A percentile compares a stretch with the other conserved stretches of the same genome.
Conservation (phyloP, 208 protist species). For the Trypanosoma avium region DNA sequence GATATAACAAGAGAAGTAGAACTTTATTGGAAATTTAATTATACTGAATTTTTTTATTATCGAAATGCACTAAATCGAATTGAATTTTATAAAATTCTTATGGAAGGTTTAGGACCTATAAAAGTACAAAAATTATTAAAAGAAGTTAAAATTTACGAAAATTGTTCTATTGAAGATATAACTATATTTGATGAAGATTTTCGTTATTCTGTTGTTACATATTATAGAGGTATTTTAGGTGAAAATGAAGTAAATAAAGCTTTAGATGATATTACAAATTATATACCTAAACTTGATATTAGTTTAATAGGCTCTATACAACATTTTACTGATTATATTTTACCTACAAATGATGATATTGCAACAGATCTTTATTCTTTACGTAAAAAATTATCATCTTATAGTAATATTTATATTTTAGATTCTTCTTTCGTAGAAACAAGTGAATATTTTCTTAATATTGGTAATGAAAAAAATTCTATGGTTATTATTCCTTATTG, state of each 20-base stretch:
- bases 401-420: slow-evolving; percentile 59
- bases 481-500: slow-evolving; percentile 72
- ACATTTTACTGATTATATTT: slow-evolving; percentile 70
- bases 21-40: slow-evolving; percentile 85
- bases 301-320: slow-evolving; percentile 59
- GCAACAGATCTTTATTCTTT: slow-evolving; percentile 47
- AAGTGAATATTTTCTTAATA: slow-evolving; percentile 60
- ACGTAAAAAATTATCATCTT: slow-evolving; percentile 32
- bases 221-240: slow-evolving; percentile 45
- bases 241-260: slow-evolving; percentile 41
- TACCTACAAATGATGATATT: slow-evolving; percentile 55
- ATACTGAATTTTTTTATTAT: slow-evolving; percentile 76
- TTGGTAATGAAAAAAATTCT: slow-evolving; percentile 25
- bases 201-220: slow-evolving; percentile 31
- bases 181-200: slow-evolving; percentile 66
- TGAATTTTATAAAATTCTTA: slow-evolving; percentile 56
- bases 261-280: slow-evolving; percentile 56
- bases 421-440: slow-evolving; percentile 88
- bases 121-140: slow-evolving; percentile 58
- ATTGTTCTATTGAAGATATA: slow-evolving; percentile 43
- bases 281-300: slow-evolving; percentile 80
- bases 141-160: slow-evolving; percentile 18
- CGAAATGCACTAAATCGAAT: slow-evolving; percentile 56
- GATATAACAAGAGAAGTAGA: slow-evolving; percentile 57
- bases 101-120: slow-evolving; percentile 50